phyloP scores from a whole-genome alignment of 2,329 filamentous ascomycete genomes.

The Fusarium dimerum region DNA sequence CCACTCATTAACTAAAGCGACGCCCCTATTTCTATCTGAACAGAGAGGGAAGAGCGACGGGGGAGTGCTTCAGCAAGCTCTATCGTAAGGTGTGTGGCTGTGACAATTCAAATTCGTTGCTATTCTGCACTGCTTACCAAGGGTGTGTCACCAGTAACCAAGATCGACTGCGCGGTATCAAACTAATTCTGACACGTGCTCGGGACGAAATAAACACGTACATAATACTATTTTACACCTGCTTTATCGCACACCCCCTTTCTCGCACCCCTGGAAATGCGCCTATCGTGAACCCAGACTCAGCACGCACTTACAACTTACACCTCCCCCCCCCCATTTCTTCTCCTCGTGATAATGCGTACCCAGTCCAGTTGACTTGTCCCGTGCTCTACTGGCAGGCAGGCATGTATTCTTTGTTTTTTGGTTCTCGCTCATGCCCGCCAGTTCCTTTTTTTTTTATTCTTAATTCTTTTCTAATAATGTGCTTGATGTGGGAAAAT shows the following conservation, averaged over 20 bases:
- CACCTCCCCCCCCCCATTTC: not conserved
- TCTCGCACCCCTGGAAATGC: slow-evolving; percentile 15
- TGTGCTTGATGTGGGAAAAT: too few species aligned
- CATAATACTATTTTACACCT: not conserved
- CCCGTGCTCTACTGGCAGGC: not conserved
- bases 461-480: too few species aligned
- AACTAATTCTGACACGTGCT: too few species aligned
- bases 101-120: too few species aligned
- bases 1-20: too few species aligned
- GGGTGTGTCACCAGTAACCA: slow-evolving; percentile 14
- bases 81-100: too few species aligned
- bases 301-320: slow-evolving; percentile 10
- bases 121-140: too few species aligned
- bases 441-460: not conserved
- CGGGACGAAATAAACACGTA: too few species aligned
- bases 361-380: not conserved
- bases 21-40: too few species aligned
- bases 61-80: too few species aligned
- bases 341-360: slow-evolving; percentile 1
- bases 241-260: slow-evolving; percentile 8
- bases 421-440: not conserved
- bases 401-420: not conserved
- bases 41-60: too few species aligned
- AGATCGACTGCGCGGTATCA: not conserved
- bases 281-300: slow-evolving; percentile 18